These are phyloP conservation scores for Mycena sanguinolenta DNA, from an alignment of 768 basidiomycete species.

Conservation along the genomic window DNA sequence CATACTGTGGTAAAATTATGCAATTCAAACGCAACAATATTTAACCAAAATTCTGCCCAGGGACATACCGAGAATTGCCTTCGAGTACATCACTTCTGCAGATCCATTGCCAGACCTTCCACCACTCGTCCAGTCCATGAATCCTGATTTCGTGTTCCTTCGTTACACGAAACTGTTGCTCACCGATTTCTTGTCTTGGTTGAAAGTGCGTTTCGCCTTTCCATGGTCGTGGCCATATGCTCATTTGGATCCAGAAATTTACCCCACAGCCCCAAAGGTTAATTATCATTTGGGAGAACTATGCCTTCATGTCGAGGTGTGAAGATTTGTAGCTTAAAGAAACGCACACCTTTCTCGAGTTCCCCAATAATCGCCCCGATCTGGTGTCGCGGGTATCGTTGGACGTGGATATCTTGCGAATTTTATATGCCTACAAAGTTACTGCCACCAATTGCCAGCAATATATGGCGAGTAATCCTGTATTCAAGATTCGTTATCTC, in stretches of 20 bases:
- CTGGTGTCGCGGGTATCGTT: no score
- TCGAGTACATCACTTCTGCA: no score
- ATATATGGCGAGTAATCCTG: neutral
- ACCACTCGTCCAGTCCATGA: no score
- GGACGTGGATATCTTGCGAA: no score
- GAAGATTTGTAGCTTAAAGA: slow-evolving; percentile 1
- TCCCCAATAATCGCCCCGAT: neutral
- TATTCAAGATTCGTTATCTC: slow-evolving; percentile 4
- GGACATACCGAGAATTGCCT: no score
- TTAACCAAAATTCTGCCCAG: no score
- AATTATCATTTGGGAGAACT: neutral
- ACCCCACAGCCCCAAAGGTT: neutral
- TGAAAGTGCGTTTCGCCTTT: no score
- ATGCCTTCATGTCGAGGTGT: slow-evolving; percentile 5
- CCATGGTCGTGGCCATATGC: neutral
- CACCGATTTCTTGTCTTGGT: no score
- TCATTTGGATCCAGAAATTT: slow-evolving; percentile 3
- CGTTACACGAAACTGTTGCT: no score
- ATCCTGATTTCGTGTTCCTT: no score
- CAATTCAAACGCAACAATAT: neutral
- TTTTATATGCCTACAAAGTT: neutral
- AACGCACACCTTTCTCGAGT: neutral
- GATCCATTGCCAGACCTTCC: no score
- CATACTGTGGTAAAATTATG: neutral
- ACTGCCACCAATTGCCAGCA: neutral